A percentile compares a stretch with the other conserved stretches of the same genome.
These are phyloP conservation scores for Apiotrichum veenhuisii DNA, from an alignment of 1,284 basidiomycete species.

Conservation along the genomic window DNA sequence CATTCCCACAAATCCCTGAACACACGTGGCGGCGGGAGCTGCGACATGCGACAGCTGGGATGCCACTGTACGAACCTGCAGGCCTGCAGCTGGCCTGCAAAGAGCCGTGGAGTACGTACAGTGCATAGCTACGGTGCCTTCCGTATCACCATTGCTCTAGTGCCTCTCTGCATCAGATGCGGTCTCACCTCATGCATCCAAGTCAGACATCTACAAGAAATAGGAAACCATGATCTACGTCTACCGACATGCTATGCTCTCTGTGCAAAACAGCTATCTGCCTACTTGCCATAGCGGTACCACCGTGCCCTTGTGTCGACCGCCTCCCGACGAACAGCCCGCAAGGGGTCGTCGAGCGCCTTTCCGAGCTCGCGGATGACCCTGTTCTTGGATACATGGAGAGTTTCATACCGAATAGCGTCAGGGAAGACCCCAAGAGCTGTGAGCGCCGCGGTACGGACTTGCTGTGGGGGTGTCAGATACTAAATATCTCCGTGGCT, in stretches of 20 bases:
- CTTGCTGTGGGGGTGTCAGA: conserved; percentile 53
- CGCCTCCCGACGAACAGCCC: conserved; percentile 74
- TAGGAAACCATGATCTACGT: not conserved
- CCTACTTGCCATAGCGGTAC: conserved; percentile 31
- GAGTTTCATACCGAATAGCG: conserved; percentile 69
- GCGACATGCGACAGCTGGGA: no score
- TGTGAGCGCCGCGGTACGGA: conserved; percentile 69
- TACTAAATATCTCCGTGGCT: no score
- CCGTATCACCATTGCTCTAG: no score
- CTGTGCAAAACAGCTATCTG: not conserved
- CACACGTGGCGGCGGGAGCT: no score
- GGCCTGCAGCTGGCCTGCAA: no score
- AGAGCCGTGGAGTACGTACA: no score
- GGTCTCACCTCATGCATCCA: no score
- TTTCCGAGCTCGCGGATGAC: conserved; percentile 72
- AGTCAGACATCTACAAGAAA: no score
- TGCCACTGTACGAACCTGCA: no score
- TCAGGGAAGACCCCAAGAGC: conserved; percentile 69
- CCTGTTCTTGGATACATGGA: conserved; percentile 67
- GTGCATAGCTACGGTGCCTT: no score
- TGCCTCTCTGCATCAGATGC: no score
- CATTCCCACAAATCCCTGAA: no score
- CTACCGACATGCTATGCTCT: not conserved
- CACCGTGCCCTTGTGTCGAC: conserved; percentile 68
- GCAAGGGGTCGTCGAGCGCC: conserved; percentile 77